Evolutionary conservation across 1,139 yeast species (phyloP), one percentile per base, ranked within the genome.

Genomic region (Eremothecium coryli): DNA sequence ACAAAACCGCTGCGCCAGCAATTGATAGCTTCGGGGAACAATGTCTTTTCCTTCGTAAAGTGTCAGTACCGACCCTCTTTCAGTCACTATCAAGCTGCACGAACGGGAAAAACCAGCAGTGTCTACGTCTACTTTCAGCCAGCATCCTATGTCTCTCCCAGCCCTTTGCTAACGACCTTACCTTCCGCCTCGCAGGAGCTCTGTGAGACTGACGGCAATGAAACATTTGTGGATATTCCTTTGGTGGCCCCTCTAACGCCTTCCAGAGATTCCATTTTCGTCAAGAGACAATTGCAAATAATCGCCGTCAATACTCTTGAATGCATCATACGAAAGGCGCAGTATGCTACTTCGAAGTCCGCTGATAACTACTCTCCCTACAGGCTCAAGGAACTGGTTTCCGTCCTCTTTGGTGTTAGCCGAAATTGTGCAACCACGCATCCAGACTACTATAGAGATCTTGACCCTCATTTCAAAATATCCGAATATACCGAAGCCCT

Each of bases 221-320:
- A 32, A 22, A 14, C 11, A 20, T 33, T 23, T 29, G 26, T 42
- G 15, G 46, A 44, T 12, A 23, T 44, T 7, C 33, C 44, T 9
- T 31, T 44, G 11, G 42, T 44, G 7, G 43, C 48, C 9, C 46
- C 46, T 5, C 29, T 43, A 25, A 31, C 44, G 2, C 40, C 43
- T 6, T 35, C 45, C 21, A 38, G 41, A 12, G 48, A 44, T 23
- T 36, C 44, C 8, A 15, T 41, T 9, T 44, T 41, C 28, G 38
- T 41, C 12, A 22, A 38, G 5, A 32, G 46, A 20, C 46, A 44
- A 27, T 36, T 44, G 14, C 44, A 44, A 23, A 33, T 44, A 7
- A 35, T 36, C 25, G 25, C 36, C 7, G 31, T 41, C 10, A 40
- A 38, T n/a, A 28, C 40, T n/a, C 33, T 40, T 17, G 21, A 17